Conservation (phyloP, 2,329 filamentous ascomycete genomes). For the Annulohypoxylon truncatum region DNA sequence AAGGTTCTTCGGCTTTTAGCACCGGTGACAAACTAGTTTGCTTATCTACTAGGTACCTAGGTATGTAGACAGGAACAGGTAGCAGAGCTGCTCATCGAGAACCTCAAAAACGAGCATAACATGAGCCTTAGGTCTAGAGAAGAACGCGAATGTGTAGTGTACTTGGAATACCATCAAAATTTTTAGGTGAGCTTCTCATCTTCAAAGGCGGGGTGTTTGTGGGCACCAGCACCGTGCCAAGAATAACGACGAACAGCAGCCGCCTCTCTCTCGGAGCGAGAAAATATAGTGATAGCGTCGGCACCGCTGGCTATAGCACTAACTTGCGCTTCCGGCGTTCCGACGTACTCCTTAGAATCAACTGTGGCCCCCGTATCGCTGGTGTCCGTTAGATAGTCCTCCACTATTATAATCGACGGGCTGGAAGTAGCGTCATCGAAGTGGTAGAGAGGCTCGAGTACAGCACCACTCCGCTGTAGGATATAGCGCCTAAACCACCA, state of each 20-base stretch:
- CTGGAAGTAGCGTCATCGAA: constrained; percentile 10
- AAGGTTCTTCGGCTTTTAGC: neutral
- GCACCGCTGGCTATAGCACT: constrained; percentile 18
- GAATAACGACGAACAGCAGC: constrained; percentile 22
- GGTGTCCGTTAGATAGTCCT: neutral
- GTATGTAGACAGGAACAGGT: neutral
- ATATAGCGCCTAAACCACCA: constrained; percentile 38
- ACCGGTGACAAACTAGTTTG: neutral
- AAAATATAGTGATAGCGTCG: constrained; percentile 18
- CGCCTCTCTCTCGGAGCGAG: constrained; percentile 28
- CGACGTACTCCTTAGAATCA: constrained; percentile 10
- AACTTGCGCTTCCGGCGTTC: neutral
- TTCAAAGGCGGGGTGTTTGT: constrained; percentile 20
- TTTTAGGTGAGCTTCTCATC: constrained; percentile 18
- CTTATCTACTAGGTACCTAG: neutral
- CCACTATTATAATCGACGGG: neutral
- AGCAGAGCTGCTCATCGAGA: neutral
- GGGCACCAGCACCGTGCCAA: constrained; percentile 20
- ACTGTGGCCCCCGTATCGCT: constrained; percentile 25
- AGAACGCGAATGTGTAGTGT: neutral
- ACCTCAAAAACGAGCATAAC: neutral
- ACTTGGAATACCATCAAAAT: neutral
- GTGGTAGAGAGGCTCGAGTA: constrained; percentile 32
- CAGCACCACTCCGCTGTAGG: constrained; percentile 13
- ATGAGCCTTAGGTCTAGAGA: neutral